These are phyloP conservation scores for Venturia oleaginea DNA, from an alignment of 2,329 filamentous ascomycete genomes.

Conservation along the genomic window DNA sequence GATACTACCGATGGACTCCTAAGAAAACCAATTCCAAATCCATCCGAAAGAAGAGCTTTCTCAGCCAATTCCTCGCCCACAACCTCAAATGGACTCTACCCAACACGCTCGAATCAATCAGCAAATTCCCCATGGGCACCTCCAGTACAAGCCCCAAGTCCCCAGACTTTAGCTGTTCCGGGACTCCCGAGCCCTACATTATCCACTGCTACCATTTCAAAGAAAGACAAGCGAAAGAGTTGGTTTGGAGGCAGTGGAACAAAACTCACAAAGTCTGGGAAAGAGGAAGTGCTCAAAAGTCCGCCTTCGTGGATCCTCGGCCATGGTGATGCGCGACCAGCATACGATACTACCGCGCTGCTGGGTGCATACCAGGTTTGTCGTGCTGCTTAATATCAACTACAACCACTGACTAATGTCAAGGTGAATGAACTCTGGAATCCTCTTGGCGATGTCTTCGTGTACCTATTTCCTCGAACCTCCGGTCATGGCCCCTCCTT, in stretches of 20 bases:
- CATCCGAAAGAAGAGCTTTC: not conserved
- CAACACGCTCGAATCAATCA: not conserved
- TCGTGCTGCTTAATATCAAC: not conserved
- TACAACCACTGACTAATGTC: conserved; percentile 7
- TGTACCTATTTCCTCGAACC: conserved; percentile 52
- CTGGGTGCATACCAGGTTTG: conserved; percentile 11
- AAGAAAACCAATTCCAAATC: not conserved
- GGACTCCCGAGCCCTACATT: conserved; percentile 8
- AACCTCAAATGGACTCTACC: not conserved
- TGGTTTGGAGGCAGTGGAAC: conserved; percentile 17
- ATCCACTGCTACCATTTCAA: conserved; percentile 16
- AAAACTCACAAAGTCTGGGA: conserved; percentile 6
- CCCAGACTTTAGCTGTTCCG: not conserved
- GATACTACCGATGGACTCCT: not conserved
- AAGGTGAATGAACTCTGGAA: conserved; percentile 54
- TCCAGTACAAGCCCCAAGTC: not conserved
- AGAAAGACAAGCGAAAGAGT: conserved; percentile 28
- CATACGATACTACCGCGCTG: conserved; percentile 9
- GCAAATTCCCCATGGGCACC: not conserved
- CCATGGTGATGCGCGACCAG: not conserved
- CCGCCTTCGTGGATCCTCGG: conserved; percentile 10
- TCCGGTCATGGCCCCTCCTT: conserved; percentile 51
- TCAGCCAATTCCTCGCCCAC: conserved; percentile 5
- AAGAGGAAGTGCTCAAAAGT: not conserved
- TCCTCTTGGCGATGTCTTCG: conserved; percentile 50